Evolutionary conservation across 306 rosid species (phyloP).

Genomic region (Pachyrhizus erosus): DNA sequence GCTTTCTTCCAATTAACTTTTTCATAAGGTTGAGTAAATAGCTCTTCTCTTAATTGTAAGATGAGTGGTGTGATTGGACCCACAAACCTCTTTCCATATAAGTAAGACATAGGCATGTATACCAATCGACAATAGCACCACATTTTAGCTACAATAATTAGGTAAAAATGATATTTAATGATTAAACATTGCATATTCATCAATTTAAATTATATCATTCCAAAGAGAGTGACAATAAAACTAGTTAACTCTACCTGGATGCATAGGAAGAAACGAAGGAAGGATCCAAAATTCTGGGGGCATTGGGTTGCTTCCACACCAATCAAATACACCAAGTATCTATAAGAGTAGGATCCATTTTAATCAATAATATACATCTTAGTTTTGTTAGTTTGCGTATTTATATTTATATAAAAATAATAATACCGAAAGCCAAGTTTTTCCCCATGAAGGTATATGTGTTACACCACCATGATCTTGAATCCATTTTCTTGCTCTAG

Average conservation of each 20-base stretch:
- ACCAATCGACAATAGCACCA: conserved; percentile 81
- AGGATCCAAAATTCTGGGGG: conserved; percentile 89
- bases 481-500: conserved; percentile 75
- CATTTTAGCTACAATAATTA: conserved; percentile 72
- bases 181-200: neutral
- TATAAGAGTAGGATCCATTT: conserved; percentile 21
- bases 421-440: conserved; percentile 81
- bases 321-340: conserved; percentile 75
- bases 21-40: conserved; percentile 55
- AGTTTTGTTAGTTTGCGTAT: neutral
- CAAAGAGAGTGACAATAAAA: neutral
- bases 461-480: conserved; percentile 70
- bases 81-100: conserved; percentile 75
- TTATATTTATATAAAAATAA: neutral
- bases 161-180: neutral
- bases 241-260: conserved; percentile 57
- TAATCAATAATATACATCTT: neutral
- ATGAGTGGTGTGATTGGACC: conserved; percentile 82
- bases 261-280: conserved; percentile 81
- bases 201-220: neutral
- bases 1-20: conserved; percentile 64
- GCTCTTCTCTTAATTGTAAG: conserved; percentile 64
- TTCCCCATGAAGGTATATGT: conserved; percentile 87
- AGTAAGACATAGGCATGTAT: conserved; percentile 87
- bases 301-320: conserved; percentile 80